phyloP scores from a whole-genome alignment of 2,329 filamentous ascomycete genomes.

The Emmonsiellopsis sp. region DNA sequence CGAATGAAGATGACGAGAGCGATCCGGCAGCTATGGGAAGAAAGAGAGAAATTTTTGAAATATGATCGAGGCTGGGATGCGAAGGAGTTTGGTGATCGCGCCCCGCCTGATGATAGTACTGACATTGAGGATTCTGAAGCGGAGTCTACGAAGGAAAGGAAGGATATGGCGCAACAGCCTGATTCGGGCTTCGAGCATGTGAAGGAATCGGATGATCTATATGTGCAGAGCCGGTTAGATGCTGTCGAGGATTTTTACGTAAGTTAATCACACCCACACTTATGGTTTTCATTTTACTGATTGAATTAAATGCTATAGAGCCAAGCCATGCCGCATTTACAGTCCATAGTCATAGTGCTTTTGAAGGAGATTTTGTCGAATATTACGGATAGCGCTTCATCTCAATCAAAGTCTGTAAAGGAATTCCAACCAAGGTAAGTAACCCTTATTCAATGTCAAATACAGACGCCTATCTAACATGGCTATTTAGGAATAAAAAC shows the following conservation, averaged over 20 bases:
- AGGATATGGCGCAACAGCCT: slow-evolving; percentile 3
- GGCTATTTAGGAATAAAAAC: neutral
- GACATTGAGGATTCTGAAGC: slow-evolving; percentile 12
- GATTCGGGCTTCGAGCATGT: slow-evolving; percentile 4
- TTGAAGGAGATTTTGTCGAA: slow-evolving; percentile 81
- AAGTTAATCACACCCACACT: slow-evolving; percentile 30
- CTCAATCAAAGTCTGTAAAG: slow-evolving; percentile 41
- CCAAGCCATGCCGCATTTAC: slow-evolving; percentile 70
- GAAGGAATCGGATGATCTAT: slow-evolving; percentile 26
- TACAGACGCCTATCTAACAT: slow-evolving; percentile 10
- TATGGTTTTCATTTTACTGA: neutral
- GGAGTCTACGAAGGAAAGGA: slow-evolving; percentile 4
- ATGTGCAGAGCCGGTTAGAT: slow-evolving; percentile 49
- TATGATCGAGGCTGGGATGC: slow-evolving; percentile 83
- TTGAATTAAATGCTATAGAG: slow-evolving; percentile 38
- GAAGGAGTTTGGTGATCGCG: slow-evolving; percentile 28
- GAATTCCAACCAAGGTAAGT: slow-evolving; percentile 37
- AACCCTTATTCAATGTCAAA: too few relatives aligned
- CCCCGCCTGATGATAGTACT: slow-evolving; percentile 32
- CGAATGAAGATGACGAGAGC: slow-evolving; percentile 86
- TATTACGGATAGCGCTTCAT: slow-evolving; percentile 71
- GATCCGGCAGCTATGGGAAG: slow-evolving; percentile 89
- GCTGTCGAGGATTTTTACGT: slow-evolving; percentile 81
- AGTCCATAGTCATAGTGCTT: slow-evolving; percentile 86
- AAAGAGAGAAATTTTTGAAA: slow-evolving; percentile 81